Percentiles rank a stretch among this genome's conserved stretches.
These are phyloP conservation scores for Aristolochia fimbriata DNA, from an alignment of 164 flowering plant species.

Conservation along the genomic window DNA sequence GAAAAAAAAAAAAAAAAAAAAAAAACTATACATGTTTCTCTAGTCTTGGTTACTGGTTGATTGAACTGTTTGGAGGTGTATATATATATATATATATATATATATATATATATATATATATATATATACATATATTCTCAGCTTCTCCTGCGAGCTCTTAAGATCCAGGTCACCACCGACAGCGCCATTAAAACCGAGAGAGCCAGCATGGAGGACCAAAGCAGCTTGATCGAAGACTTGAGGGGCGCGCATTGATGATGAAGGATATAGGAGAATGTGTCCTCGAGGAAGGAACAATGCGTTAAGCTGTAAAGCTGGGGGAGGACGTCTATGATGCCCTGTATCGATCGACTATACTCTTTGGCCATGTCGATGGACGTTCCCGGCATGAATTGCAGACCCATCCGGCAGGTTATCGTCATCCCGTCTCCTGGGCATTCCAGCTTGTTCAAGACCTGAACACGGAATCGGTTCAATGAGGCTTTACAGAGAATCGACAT, in stretches of 20 bases:
- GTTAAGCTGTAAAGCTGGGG: constrained; percentile 37
- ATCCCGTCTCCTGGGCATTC: constrained; percentile 25
- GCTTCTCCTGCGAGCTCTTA: constrained; percentile 25
- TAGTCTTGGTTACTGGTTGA: background rate
- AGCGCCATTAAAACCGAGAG: constrained; percentile 35
- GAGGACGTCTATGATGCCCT: constrained; percentile 25
- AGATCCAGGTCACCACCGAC: constrained; percentile 26
- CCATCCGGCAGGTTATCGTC: constrained; percentile 15
- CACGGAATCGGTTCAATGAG: background rate
- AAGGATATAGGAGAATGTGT: constrained; percentile 21
- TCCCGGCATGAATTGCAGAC: constrained; percentile 27
- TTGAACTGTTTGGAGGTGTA: constrained; percentile 17
- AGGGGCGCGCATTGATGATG: constrained; percentile 36
- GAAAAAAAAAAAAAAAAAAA: too few relatives aligned
- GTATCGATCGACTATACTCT: constrained; percentile 31
- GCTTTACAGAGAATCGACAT: too few relatives aligned
- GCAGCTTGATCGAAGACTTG: constrained; percentile 7
- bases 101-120: too few relatives aligned
- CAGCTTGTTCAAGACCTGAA: constrained; percentile 34
- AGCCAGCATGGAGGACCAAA: constrained; percentile 36
- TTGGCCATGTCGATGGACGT: constrained; percentile 18
- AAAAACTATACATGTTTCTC: too few relatives aligned
- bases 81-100: too few relatives aligned
- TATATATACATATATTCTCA: too few relatives aligned
- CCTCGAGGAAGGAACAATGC: constrained; percentile 30